Conservation (phyloP, 1,284 basidiomycete genomes). For the Porphyrellus sp. region DNA sequence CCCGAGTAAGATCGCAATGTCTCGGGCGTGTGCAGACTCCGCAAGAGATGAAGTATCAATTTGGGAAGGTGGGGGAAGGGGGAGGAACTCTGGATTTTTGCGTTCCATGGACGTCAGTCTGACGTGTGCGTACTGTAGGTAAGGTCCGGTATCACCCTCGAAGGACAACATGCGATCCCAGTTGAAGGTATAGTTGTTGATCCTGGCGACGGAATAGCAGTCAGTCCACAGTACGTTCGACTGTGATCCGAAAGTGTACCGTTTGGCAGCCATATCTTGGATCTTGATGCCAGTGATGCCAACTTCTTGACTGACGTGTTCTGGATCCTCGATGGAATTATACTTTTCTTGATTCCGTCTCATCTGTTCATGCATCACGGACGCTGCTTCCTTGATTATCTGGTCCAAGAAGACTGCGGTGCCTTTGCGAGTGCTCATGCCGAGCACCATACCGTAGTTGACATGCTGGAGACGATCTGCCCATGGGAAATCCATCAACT, state of each 20-base stretch:
- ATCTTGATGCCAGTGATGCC: conserved; percentile 98
- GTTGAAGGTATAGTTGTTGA: conserved; percentile 96
- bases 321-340: conserved; percentile 84
- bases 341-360: conserved; percentile 93
- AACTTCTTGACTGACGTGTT: conserved; percentile 78
- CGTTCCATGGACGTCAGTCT: conserved; percentile 90
- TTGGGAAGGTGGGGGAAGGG: conserved; percentile 64
- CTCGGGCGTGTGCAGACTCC: conserved; percentile 74
- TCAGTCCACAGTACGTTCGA: neutral
- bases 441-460: conserved; percentile 90
- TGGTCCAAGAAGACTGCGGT: conserved; percentile 96
- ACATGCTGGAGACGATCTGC: conserved; percentile 82
- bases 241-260: conserved; percentile 44
- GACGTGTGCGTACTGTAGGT: conserved; percentile 96
- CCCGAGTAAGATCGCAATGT: conserved; percentile 84
- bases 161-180: conserved; percentile 95
- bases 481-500: conserved; percentile 89
- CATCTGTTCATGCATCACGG: conserved; percentile 98
- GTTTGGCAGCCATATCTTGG: conserved; percentile 95
- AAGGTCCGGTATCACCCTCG: conserved; percentile 95
- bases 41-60: conserved; percentile 72
- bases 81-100: conserved; percentile 88
- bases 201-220: conserved; percentile 45
- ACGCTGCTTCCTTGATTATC: conserved; percentile 88
- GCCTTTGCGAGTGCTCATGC: conserved; percentile 97